Percentiles rank a stretch among this genome's conserved stretches.
Evolutionary conservation across 192 early-diverging fungal genomes (phyloP).

Genomic region (Coemansia javaensis): DNA sequence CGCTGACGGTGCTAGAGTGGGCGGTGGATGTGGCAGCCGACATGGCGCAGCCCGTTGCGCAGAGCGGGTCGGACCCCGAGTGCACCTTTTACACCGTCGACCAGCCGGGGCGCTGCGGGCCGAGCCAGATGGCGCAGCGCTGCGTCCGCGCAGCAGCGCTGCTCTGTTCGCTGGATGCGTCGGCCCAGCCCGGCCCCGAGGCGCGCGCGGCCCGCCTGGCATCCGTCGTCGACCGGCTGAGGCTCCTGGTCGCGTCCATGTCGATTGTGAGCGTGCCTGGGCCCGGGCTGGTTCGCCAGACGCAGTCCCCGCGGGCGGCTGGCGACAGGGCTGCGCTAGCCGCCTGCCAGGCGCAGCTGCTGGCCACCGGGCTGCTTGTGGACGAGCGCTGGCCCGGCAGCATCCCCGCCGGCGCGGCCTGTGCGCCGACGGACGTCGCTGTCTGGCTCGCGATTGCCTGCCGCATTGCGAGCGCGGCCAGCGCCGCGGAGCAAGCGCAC

Average conservation of each 20-base stretch:
- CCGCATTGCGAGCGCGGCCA: not conserved
- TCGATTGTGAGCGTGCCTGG: not conserved
- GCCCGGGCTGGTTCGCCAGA: not conserved
- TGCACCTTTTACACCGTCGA: not conserved
- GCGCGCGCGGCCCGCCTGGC: not conserved
- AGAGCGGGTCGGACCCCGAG: not conserved
- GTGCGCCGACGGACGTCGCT: not conserved
- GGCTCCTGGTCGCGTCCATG: constrained; percentile 11
- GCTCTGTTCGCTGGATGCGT: not conserved
- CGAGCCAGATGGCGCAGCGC: constrained; percentile 1
- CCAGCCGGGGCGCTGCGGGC: constrained; percentile 9
- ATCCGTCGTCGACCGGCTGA: constrained; percentile 2
- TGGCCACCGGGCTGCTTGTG: not conserved
- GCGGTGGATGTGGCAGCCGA: constrained; percentile 1
- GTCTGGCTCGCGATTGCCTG: constrained; percentile 6
- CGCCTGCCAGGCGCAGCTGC: not conserved
- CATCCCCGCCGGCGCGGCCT: not conserved
- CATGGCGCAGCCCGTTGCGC: constrained; percentile 2
- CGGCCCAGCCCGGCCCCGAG: not conserved
- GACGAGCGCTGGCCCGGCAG: not conserved
- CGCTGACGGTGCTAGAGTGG: constrained; percentile 19
- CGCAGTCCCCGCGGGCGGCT: not conserved
- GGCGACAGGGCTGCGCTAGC: constrained; percentile 1
- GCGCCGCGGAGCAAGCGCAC: not conserved
- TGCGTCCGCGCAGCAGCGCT: constrained; percentile 6